Evolutionary conservation across 768 basidiomycete species (phyloP).

Genomic region (Asterophora lycoperdoides): DNA sequence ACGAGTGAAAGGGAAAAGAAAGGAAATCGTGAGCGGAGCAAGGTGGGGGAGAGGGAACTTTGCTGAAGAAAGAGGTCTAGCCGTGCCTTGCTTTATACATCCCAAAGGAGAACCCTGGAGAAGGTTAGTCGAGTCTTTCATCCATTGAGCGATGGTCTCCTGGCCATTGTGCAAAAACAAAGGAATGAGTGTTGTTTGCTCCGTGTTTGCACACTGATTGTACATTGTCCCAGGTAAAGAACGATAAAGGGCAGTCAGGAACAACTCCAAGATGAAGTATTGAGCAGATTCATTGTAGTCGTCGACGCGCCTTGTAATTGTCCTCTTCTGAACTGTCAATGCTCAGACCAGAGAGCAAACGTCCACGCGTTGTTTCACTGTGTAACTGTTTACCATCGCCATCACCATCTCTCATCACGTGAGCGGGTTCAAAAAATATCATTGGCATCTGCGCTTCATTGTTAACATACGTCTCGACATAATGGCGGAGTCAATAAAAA

Average conservation of each 20-base stretch:
- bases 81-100: conserved; percentile 27
- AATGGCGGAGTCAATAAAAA: conserved; percentile 37
- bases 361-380: conserved; percentile 13
- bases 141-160: conserved; percentile 11
- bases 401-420: conserved; percentile 2
- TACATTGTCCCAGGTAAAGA: conserved; percentile 10
- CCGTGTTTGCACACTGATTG: conserved; percentile 12
- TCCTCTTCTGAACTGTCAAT: neutral
- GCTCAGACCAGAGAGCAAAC: too few species aligned
- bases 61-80: conserved; percentile 17
- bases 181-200: conserved; percentile 15
- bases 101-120: conserved; percentile 16
- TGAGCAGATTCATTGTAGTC: neutral
- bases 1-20: conserved; percentile 18
- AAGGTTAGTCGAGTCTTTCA: conserved; percentile 12
- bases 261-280: conserved; percentile 1
- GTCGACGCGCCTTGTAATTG: neutral
- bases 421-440: conserved; percentile 5
- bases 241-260: neutral
- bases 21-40: conserved; percentile 15
- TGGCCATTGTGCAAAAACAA: conserved; percentile 17
- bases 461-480: conserved; percentile 8
- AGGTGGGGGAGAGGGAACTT: conserved; percentile 14
- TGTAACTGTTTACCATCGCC: too few species aligned
- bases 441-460: too few species aligned